Base-by-base conservation (phyloP, 768 basidiomycete species). In the Boletus reticulatus region DNA sequence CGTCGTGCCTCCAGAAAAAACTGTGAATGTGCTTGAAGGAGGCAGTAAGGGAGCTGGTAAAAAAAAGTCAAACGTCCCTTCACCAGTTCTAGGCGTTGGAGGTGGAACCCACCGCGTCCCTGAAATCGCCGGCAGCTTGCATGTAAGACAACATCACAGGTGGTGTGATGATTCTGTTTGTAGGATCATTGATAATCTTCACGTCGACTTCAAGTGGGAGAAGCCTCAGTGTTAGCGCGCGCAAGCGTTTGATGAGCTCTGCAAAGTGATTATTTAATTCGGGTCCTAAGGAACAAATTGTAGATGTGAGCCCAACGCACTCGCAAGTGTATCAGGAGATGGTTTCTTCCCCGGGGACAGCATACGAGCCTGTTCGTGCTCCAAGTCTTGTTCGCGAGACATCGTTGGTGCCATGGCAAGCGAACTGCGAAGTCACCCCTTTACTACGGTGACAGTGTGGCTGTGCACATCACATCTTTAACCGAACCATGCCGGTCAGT, bases 101-200 rank as follows among this genome's bases (percentile, higher is more conserved):
- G 47, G 48, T 14, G 41, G 17, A 4, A 67, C 86, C 61, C 64
- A 94, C 92, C 24, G 91, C 89, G 66, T 94, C 90, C 17, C 77
- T 70, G 67, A 94, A 94, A 72, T 96, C 93, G 7, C 95, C 95
- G 9, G 89, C 94, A 22, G 92, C 88, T 48, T 81, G 82, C 27
- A 77, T 80, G 64, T 87, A 98, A 2, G 93, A 84, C 39, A 77
- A 75, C 55, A 98, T 81, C 43, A 96, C 90, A 48, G 78, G 76
- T 0, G 88, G 88, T 0, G 92, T 94, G 43, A 96, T 90, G 48
- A 94, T 78, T 55, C 91, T 82, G 69, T 87, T 90, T 0, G 89
- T 94, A 0, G 93, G 83, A 34, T 87, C 85, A 63, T 78, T 83
- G 51, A 97, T 82, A 22, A 71, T 78, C 34, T 76, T 74, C 4